Evolutionary conservation across 2,329 filamentous ascomycete species (phyloP).

Genomic region (Claviceps purpurea): DNA sequence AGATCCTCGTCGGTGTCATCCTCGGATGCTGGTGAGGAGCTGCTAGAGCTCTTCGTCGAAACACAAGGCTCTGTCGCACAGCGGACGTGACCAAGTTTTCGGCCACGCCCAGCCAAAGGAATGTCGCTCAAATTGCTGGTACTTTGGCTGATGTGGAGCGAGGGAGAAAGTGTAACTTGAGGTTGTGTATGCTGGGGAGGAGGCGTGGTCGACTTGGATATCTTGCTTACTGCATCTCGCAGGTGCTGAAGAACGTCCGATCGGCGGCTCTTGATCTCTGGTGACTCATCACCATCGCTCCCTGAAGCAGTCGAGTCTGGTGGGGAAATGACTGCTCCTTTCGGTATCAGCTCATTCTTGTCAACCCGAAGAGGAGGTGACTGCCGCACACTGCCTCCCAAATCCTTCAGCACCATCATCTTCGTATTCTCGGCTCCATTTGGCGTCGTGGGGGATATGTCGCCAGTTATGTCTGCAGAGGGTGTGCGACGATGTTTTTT

Average conservation of each 20-base stretch:
- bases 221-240: constrained; percentile 69
- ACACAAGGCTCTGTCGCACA: constrained; percentile 43
- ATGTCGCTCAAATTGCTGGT: constrained; percentile 31
- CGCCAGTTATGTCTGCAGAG: constrained; percentile 24
- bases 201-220: constrained; percentile 35
- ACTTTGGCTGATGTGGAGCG: constrained; percentile 34
- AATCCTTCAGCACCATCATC: constrained; percentile 32
- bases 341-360: constrained; percentile 53
- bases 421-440: constrained; percentile 12
- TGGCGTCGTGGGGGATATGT: constrained; percentile 14
- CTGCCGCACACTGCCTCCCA: constrained; percentile 50
- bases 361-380: constrained; percentile 73
- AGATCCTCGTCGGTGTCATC: constrained; percentile 50
- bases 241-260: constrained; percentile 51
- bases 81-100: constrained; percentile 33
- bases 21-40: constrained; percentile 40
- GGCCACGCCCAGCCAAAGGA: constrained; percentile 21
- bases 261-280: constrained; percentile 31
- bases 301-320: constrained; percentile 73
- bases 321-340: constrained; percentile 77
- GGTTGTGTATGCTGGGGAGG: constrained; percentile 38
- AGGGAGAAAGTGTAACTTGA: constrained; percentile 5
- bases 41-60: constrained; percentile 32
- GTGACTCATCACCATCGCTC: constrained; percentile 66
- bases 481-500: constrained; percentile 48